Conservation (phyloP, 805 yeast species). For the Torulaspora franciscae region DNA sequence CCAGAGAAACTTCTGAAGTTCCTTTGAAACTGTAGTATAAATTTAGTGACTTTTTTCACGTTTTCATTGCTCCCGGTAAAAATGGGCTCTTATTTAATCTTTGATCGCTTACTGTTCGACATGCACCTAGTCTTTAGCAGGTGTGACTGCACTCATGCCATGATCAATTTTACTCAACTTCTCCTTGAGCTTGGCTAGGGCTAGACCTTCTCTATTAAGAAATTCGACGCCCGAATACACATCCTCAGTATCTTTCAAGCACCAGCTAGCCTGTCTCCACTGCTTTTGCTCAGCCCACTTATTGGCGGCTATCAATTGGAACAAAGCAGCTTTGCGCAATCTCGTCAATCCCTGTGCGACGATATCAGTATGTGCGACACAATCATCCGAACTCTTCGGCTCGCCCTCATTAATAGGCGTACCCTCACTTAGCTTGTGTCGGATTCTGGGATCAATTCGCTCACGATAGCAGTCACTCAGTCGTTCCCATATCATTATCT, state of each 20-base stretch:
- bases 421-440: constrained; percentile 24
- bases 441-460: constrained; percentile 40
- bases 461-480: constrained; percentile 47
- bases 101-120: constrained; percentile 3
- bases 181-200: constrained; percentile 19
- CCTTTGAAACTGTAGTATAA: constrained; percentile 22
- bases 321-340: constrained; percentile 67
- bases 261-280: constrained; percentile 34
- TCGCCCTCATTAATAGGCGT: neutral
- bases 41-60: constrained; percentile 10
- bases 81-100: constrained; percentile 4
- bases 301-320: constrained; percentile 68
- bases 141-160: neutral
- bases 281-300: constrained; percentile 52
- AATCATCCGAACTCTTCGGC: constrained; percentile 16
- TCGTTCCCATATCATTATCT: constrained; percentile 50
- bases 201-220: constrained; percentile 21
- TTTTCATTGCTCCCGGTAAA: neutral
- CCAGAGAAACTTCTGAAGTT: constrained; percentile 49
- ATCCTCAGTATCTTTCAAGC: constrained; percentile 28
- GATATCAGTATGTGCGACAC: constrained; percentile 27
- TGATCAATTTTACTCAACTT: constrained; percentile 7
- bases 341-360: constrained; percentile 53
- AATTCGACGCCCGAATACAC: constrained; percentile 29
- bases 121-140: constrained; percentile 3